These are phyloP conservation scores for Barnettozyma botsteinii DNA, from an alignment of 805 yeast genomes.

Conservation along the genomic window DNA sequence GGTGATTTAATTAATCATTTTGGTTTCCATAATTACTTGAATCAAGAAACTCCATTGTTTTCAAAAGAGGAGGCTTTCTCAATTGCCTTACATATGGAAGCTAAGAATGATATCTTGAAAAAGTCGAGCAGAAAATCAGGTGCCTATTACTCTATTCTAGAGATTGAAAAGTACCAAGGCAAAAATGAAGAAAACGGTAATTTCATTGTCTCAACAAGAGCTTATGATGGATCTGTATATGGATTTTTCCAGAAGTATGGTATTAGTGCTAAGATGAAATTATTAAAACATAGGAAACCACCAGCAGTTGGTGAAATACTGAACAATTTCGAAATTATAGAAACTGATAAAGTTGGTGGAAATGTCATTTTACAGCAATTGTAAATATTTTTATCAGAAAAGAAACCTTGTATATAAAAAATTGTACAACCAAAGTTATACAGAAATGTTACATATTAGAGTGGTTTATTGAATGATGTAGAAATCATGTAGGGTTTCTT, in stretches of 20 bases:
- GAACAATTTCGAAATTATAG: slow-evolving; percentile 33
- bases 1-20: slow-evolving; percentile 79
- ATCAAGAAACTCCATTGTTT: slow-evolving; percentile 26
- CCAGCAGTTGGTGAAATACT: slow-evolving; percentile 41
- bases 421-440: too few relatives aligned
- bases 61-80: slow-evolving; percentile 29
- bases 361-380: slow-evolving; percentile 27
- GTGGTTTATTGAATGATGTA: too few relatives aligned
- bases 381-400: slow-evolving; percentile 4
- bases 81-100: slow-evolving; percentile 38
- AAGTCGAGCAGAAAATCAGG: slow-evolving; percentile 25
- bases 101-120: slow-evolving; percentile 36
- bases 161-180: slow-evolving; percentile 17
- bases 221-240: slow-evolving; percentile 31
- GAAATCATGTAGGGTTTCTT: too few relatives aligned
- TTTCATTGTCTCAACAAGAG: slow-evolving; percentile 38
- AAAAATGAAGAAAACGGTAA: slow-evolving; percentile 16
- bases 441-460: too few relatives aligned
- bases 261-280: slow-evolving; percentile 27
- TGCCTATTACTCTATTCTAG: slow-evolving; percentile 33
- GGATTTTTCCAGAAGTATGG: slow-evolving; percentile 29
- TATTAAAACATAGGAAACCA: slow-evolving; percentile 22
- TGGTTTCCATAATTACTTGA: slow-evolving; percentile 50
- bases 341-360: slow-evolving; percentile 41
- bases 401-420: neutral